phyloP scores from a whole-genome alignment of 768 basidiomycete species.

The Grammothele lineata region DNA sequence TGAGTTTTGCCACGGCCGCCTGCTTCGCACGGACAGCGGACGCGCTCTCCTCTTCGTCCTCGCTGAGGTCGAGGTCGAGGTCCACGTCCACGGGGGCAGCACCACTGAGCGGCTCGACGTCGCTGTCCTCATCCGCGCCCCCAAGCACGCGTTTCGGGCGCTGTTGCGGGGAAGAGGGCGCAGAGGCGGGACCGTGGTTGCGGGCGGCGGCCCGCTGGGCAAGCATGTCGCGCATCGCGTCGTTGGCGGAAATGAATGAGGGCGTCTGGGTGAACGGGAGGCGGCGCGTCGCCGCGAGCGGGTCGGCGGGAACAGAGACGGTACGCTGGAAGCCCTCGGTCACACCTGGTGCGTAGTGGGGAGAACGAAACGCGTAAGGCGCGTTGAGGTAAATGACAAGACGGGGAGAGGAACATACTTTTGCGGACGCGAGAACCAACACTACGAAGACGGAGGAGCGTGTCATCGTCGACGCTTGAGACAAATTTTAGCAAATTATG shows the following conservation, averaged over 20 bases:
- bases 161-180: slow-evolving; percentile 10
- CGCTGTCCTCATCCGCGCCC: slow-evolving; percentile 5
- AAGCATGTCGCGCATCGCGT: slow-evolving; percentile 15
- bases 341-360: slow-evolving; percentile 8
- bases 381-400: background rate
- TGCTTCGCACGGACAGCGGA: slow-evolving; percentile 2
- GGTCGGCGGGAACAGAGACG: slow-evolving; percentile 13
- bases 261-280: slow-evolving; percentile 19
- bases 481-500: background rate
- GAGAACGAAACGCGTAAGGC: background rate
- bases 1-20: slow-evolving; percentile 2
- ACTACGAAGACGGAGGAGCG: slow-evolving; percentile 16
- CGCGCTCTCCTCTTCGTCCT: background rate
- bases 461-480: slow-evolving; percentile 16
- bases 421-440: slow-evolving; percentile 16
- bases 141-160: slow-evolving; percentile 13
- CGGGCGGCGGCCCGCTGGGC: slow-evolving; percentile 4
- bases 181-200: slow-evolving; percentile 11
- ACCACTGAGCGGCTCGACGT: slow-evolving; percentile 3
- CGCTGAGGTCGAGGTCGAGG: slow-evolving; percentile 8
- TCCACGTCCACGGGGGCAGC: slow-evolving; percentile 1
- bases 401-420: slow-evolving; percentile 9
- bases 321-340: slow-evolving; percentile 19
- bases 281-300: slow-evolving; percentile 1
- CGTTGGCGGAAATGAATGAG: slow-evolving; percentile 18